These are phyloP conservation scores for Anisodus tanguticus DNA, from an alignment of 257 asterid genomes.

Conservation along the genomic window DNA sequence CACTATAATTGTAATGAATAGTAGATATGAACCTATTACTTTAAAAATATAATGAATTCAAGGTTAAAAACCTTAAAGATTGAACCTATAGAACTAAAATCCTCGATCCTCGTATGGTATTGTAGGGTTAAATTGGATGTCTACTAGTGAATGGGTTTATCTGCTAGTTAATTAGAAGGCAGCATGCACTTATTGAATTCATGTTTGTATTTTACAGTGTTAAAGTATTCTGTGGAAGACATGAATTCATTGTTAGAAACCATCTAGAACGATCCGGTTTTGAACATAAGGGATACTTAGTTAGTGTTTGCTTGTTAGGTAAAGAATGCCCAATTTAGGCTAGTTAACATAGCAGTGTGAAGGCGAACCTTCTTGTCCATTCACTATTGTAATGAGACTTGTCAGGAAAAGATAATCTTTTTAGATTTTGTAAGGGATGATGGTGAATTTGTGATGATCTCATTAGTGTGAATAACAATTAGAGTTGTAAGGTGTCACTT, in stretches of 20 bases:
- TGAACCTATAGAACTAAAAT: too few species aligned
- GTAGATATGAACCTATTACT: too few species aligned
- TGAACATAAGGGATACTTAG: not conserved
- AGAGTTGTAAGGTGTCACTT: not conserved
- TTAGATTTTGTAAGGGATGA: not conserved
- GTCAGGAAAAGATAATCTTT: not conserved
- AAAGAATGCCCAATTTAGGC: not conserved
- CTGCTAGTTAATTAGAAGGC: not conserved
- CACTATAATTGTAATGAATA: too few species aligned
- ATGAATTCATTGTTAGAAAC: not conserved
- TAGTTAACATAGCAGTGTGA: slow-evolving; percentile 10
- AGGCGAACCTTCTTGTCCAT: not conserved
- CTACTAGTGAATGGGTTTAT: not conserved
- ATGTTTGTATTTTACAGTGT: not conserved
- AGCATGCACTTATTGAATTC: slow-evolving; percentile 59
- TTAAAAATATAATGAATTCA: too few species aligned
- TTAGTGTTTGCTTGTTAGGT: not conserved
- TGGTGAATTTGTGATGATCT: not conserved
- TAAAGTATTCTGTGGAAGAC: not conserved
- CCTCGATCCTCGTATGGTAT: not conserved
- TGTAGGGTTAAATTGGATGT: not conserved
- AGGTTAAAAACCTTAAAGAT: too few species aligned
- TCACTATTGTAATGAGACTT: too few species aligned
- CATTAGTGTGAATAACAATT: not conserved
- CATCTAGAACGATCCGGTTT: not conserved